Percentiles rank a stretch among this genome's conserved stretches.
These are phyloP conservation scores for Aureobasidium zeae DNA, from an alignment of 2,329 filamentous ascomycete genomes.

Conservation along the genomic window DNA sequence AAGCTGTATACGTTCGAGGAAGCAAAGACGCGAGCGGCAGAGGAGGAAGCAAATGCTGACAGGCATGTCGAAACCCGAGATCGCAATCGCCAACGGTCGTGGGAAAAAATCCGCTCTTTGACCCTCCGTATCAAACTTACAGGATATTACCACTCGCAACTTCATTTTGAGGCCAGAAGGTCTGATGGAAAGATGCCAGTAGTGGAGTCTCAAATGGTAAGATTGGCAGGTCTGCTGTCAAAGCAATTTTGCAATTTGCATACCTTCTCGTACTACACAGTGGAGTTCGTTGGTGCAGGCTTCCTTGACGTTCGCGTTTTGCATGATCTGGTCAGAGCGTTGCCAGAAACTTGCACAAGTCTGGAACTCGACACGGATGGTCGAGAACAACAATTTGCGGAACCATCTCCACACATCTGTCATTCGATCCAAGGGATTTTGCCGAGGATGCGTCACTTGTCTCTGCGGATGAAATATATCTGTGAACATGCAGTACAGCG, in stretches of 20 bases:
- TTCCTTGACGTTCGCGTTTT: constrained; percentile 1
- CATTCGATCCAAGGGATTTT: not conserved
- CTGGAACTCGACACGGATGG: constrained; percentile 4
- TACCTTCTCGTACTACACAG: not conserved
- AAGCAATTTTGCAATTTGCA: not conserved
- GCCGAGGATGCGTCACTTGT: not conserved
- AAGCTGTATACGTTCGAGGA: constrained; percentile 1
- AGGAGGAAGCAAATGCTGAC: no score
- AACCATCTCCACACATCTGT: not conserved
- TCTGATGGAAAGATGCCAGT: not conserved
- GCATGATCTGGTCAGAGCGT: not conserved
- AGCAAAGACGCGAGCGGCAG: not conserved
- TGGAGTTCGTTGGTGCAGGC: not conserved
- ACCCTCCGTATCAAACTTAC: not conserved
- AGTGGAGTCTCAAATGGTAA: not conserved
- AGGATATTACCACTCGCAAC: not conserved
- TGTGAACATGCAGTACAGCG: not conserved
- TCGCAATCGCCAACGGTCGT: not conserved
- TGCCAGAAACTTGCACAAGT: constrained; percentile 1
- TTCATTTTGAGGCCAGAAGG: not conserved
- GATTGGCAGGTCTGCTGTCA: constrained; percentile 5
- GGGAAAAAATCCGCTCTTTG: not conserved
- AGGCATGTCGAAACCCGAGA: not conserved
- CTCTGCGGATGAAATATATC: not conserved
- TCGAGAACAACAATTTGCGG: not conserved